phyloP scores from a whole-genome alignment of 2,329 filamentous ascomycete species.

The Arthrobotrys entomopaga region DNA sequence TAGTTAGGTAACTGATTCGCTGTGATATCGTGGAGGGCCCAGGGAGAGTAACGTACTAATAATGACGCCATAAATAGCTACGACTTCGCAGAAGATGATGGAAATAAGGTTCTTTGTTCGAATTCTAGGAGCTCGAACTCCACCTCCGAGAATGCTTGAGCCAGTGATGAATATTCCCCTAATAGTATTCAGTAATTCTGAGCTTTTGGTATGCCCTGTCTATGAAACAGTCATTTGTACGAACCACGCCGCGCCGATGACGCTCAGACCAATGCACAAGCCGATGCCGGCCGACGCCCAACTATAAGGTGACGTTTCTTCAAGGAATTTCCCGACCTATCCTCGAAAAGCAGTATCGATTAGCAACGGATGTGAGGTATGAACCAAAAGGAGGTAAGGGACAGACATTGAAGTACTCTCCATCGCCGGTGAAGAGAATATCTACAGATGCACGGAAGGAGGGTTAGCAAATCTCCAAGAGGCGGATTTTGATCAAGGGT shows the following conservation, averaged over 20 bases:
- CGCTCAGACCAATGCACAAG: conserved; percentile 93
- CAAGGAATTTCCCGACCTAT: conserved; percentile 90
- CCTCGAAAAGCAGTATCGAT: conserved; percentile 58
- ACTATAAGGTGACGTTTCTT: conserved; percentile 90
- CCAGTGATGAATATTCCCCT: conserved; percentile 99
- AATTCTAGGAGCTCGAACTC: conserved; percentile 95
- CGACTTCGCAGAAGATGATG: conserved; percentile 99
- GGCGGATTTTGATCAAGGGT: neutral
- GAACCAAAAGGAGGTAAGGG: conserved; percentile 16
- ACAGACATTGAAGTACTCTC: conserved; percentile 91
- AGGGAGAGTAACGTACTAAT: conserved; percentile 69
- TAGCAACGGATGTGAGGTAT: conserved; percentile 9
- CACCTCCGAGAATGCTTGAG: conserved; percentile 94
- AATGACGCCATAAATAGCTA: conserved; percentile 99
- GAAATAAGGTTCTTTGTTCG: conserved; percentile 99
- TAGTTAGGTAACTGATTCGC: too few species aligned
- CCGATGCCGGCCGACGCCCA: conserved; percentile 92
- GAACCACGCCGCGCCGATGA: conserved; percentile 97
- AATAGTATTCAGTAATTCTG: conserved; percentile 31
- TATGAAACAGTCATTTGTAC: conserved; percentile 56
- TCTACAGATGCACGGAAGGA: conserved; percentile 67
- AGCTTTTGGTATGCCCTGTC: neutral
- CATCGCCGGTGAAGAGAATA: conserved; percentile 97
- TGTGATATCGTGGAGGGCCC: too few species aligned
- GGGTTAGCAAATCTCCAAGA: too few species aligned